These are phyloP conservation scores for Amaranthus palmeri DNA, from an alignment of 148 eudicot genomes.

Conservation along the genomic window DNA sequence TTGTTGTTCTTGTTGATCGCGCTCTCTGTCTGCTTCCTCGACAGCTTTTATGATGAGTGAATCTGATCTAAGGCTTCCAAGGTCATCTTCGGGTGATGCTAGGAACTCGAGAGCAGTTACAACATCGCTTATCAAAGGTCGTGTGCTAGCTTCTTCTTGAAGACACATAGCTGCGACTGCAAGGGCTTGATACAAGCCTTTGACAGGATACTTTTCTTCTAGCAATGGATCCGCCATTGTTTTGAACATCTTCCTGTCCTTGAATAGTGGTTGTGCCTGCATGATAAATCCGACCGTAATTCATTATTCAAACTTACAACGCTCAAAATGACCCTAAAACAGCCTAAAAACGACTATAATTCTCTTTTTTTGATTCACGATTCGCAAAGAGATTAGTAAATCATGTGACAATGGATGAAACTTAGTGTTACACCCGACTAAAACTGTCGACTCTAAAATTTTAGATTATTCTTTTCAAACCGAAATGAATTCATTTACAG, in stretches of 20 bases:
- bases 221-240: conserved; percentile 60
- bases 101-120: conserved; percentile 71
- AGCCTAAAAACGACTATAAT: too few species aligned
- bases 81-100: conserved; percentile 29
- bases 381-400: too few species aligned
- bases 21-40: not conserved
- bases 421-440: too few species aligned
- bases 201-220: conserved; percentile 48
- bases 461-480: too few species aligned
- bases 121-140: conserved; percentile 66
- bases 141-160: conserved; percentile 64
- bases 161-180: conserved; percentile 80
- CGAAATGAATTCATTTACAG: too few species aligned
- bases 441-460: too few species aligned
- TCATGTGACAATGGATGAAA: too few species aligned
- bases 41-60: not conserved
- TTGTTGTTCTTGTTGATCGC: not conserved
- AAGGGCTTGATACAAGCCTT: conserved; percentile 64
- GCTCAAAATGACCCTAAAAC: not conserved
- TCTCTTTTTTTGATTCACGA: not conserved
- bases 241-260: conserved; percentile 43
- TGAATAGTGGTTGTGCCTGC: conserved; percentile 63
- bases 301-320: not conserved
- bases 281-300: conserved; percentile 10
- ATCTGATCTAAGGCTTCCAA: conserved; percentile 8